These are phyloP conservation scores for Trichoderma endophyticum DNA, from an alignment of 2,329 filamentous ascomycete genomes.

Conservation along the genomic window DNA sequence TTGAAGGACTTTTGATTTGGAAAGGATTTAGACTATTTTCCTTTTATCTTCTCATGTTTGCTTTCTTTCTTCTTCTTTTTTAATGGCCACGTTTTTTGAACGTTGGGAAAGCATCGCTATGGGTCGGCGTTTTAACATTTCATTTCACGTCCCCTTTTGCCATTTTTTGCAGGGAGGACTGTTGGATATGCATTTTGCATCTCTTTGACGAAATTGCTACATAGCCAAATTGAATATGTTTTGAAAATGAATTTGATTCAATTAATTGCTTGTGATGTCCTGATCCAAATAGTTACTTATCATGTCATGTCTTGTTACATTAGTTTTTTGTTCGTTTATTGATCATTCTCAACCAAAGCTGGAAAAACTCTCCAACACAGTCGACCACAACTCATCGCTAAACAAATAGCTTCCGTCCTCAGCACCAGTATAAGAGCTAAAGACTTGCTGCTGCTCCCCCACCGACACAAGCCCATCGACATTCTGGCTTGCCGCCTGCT, in stretches of 20 bases:
- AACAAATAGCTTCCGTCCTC: not conserved
- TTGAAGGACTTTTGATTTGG: not conserved
- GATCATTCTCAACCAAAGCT: not conserved
- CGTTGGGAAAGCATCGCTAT: constrained; percentile 14
- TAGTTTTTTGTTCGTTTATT: not conserved
- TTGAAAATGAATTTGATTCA: not conserved
- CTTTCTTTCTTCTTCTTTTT: not conserved
- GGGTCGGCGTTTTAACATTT: constrained; percentile 5
- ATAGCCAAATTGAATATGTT: constrained; percentile 17
- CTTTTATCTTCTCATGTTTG: not conserved
- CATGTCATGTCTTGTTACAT: not conserved
- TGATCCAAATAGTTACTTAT: too few relatives aligned
- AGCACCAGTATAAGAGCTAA: not conserved
- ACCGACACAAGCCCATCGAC: not conserved
- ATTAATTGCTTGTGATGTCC: not conserved
- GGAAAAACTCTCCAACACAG: not conserved
- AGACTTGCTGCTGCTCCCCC: not conserved
- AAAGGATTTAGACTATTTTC: constrained; percentile 10
- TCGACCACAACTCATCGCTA: not conserved
- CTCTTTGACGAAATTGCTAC: constrained; percentile 6
- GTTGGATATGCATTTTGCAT: not conserved
- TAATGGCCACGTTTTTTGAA: not conserved
- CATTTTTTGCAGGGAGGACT: not conserved
- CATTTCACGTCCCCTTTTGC: not conserved
- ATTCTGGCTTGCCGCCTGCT: not conserved